Conservation (phyloP, 495 filamentous ascomycete species). For the Lophiostoma macrostomum region DNA sequence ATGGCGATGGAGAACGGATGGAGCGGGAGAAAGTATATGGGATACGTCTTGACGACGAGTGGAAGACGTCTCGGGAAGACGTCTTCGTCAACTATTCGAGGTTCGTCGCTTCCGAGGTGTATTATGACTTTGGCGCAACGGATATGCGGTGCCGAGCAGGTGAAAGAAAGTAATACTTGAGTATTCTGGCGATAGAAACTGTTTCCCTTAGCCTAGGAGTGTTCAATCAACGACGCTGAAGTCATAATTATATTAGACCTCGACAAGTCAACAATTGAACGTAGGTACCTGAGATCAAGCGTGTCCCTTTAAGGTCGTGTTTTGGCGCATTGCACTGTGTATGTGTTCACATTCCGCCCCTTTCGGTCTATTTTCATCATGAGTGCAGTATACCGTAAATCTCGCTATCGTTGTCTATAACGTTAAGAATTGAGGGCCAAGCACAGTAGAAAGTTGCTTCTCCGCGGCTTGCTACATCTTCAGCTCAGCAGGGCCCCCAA, state of each 20-base stretch:
- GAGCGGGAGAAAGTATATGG: slow-evolving; percentile 31
- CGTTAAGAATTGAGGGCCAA: slow-evolving; percentile 17
- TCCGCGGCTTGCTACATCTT: slow-evolving; percentile 19
- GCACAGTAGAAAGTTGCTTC: slow-evolving; percentile 8
- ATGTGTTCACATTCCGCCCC: not conserved
- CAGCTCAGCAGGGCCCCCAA: slow-evolving; percentile 22
- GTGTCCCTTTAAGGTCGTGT: slow-evolving; percentile 4
- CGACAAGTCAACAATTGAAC: slow-evolving; percentile 7
- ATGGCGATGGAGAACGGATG: slow-evolving; percentile 31
- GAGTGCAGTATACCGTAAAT: no score
- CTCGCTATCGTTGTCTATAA: slow-evolving; percentile 12
- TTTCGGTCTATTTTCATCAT: slow-evolving; percentile 27
- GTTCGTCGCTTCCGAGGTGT: slow-evolving; percentile 7
- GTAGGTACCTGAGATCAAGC: slow-evolving; percentile 10
- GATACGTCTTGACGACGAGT: slow-evolving; percentile 24
- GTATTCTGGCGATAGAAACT: no score
- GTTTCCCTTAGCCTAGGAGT: no score
- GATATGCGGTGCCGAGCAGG: no score
- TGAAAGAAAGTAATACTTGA: no score
- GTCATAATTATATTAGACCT: slow-evolving; percentile 16
- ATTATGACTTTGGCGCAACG: no score
- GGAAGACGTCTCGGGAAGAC: slow-evolving; percentile 6
- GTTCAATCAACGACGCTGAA: not conserved
- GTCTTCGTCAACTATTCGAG: slow-evolving; percentile 8
- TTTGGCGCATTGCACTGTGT: slow-evolving; percentile 10